Conservation (phyloP, 208 protist species). For the Trypanosoma vivax region DNA sequence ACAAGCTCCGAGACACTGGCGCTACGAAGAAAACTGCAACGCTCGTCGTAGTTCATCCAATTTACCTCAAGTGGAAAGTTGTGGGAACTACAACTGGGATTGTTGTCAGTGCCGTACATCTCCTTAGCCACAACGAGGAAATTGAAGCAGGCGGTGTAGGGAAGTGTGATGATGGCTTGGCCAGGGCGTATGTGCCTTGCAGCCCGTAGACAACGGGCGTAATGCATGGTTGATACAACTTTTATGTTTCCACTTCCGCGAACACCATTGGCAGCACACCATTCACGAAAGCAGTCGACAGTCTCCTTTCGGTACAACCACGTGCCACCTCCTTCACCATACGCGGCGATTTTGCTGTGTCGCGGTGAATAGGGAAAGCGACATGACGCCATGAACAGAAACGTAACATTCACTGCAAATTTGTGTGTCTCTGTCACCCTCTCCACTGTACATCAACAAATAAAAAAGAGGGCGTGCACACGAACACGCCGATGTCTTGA, state of each 20-base stretch:
- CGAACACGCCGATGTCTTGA: not conserved
- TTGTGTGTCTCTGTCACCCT: not conserved
- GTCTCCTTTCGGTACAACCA: constrained; percentile 79
- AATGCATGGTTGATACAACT: constrained; percentile 61
- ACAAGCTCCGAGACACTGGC: constrained; percentile 54
- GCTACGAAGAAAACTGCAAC: constrained; percentile 45
- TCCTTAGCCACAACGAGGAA: constrained; percentile 63
- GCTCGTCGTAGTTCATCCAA: constrained; percentile 86
- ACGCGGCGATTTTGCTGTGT: constrained; percentile 45
- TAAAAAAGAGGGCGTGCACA: not conserved
- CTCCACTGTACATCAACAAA: not conserved
- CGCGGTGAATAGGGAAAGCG: constrained; percentile 38
- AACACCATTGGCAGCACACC: constrained; percentile 58
- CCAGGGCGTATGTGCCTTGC: constrained; percentile 43
- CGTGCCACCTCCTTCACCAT: constrained; percentile 68
- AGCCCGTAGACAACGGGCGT: constrained; percentile 66
- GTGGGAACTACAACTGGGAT: constrained; percentile 9
- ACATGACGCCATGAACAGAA: not conserved
- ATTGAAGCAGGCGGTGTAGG: constrained; percentile 66
- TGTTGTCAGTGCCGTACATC: constrained; percentile 38
- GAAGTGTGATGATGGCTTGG: constrained; percentile 70
- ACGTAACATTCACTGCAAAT: constrained; percentile 18
- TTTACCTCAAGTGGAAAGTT: constrained; percentile 73
- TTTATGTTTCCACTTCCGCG: constrained; percentile 68
- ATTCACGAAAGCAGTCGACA: constrained; percentile 55